phyloP scores from a whole-genome alignment of 306 rosid species.

The Vachellia pachyceras region DNA sequence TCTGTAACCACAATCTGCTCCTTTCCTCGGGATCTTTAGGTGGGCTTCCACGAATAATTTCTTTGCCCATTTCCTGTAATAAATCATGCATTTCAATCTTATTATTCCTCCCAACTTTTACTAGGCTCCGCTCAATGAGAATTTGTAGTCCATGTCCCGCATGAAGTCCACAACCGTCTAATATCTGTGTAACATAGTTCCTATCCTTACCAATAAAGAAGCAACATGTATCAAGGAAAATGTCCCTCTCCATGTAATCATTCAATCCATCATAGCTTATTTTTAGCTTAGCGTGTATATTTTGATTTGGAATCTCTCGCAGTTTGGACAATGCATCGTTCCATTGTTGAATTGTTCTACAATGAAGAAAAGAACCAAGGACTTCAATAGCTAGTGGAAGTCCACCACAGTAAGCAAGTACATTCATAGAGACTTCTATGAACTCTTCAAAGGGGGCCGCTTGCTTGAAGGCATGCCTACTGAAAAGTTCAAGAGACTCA shows the following conservation, averaged over 20 bases:
- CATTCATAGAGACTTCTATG: neutral
- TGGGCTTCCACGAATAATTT: neutral
- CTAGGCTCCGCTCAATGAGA: neutral
- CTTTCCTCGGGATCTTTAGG: neutral
- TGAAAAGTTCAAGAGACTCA: neutral
- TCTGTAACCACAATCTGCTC: neutral
- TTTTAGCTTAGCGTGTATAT: neutral
- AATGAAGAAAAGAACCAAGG: neutral
- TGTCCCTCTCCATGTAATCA: neutral
- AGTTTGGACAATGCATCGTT: neutral
- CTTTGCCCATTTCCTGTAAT: neutral
- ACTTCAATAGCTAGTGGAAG: neutral
- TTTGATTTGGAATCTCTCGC: neutral
- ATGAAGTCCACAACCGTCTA: neutral
- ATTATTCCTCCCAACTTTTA: slow-evolving; percentile 7
- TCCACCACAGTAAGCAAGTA: neutral
- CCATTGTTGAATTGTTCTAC: neutral
- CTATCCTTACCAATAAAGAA: neutral
- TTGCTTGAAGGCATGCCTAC: neutral
- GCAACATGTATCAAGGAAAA: neutral
- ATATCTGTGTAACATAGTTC: neutral
- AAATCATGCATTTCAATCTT: slow-evolving; percentile 15
- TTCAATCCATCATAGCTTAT: neutral
- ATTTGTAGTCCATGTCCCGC: neutral
- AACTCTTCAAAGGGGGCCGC: neutral